phyloP scores from a whole-genome alignment of 192 early-diverging fungal species.

The Coemansia sp. region DNA sequence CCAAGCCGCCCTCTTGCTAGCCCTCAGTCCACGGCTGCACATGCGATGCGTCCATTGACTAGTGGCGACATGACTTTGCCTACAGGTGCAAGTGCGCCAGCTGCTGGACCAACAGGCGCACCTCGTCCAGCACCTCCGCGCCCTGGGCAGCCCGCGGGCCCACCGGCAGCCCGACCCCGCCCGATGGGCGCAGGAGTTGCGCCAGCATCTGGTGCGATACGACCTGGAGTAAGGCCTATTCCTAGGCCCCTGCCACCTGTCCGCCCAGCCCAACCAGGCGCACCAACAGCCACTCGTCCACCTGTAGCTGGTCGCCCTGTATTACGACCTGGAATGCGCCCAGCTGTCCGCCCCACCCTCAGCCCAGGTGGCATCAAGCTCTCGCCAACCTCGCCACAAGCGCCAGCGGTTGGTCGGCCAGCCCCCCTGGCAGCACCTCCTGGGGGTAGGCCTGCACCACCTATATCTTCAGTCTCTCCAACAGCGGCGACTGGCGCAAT shows the following conservation, averaged over 20 bases:
- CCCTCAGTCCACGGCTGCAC: background rate
- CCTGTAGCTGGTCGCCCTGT: constrained; percentile 19
- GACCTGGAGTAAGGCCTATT: constrained; percentile 30
- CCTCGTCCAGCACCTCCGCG: constrained; percentile 3
- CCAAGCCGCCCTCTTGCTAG: constrained; percentile 2
- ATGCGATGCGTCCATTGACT: background rate
- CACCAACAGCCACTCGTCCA: constrained; percentile 7
- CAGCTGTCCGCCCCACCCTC: constrained; percentile 12
- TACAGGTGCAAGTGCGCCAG: background rate
- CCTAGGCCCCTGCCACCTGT: constrained; percentile 25
- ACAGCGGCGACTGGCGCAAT: background rate
- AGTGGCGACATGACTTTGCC: background rate
- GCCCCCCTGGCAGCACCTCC: background rate
- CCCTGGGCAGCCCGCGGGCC: constrained; percentile 10
- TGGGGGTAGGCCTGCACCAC: constrained; percentile 2
- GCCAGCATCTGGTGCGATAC: background rate
- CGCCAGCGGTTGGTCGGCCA: constrained; percentile 1
- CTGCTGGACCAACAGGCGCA: background rate
- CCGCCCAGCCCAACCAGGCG: constrained; percentile 23
- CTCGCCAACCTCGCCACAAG: constrained; percentile 4
- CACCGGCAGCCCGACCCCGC: constrained; percentile 29
- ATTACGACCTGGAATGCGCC: constrained; percentile 28
- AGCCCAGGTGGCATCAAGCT: background rate
- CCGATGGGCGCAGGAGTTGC: constrained; percentile 1
- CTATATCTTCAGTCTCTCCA: constrained; percentile 2